phyloP scores from a whole-genome alignment of 257 asterid genomes.

The Penstemon newberryi region DNA sequence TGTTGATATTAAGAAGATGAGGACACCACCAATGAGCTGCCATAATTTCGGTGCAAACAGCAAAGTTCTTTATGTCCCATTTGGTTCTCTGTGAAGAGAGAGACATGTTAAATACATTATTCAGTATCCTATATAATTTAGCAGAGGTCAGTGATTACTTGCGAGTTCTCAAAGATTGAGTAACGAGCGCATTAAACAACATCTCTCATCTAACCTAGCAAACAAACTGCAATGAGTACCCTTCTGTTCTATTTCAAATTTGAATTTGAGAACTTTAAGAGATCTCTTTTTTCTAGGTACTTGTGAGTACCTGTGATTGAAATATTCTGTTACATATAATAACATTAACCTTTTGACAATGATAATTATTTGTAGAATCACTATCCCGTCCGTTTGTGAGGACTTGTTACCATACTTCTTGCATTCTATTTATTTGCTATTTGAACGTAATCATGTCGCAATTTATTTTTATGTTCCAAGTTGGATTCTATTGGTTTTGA shows the following conservation, averaged over 20 bases:
- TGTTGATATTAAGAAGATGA: no score
- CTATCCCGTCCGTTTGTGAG: background rate
- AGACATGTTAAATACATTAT: background rate
- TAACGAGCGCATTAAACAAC: background rate
- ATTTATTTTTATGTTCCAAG: slow-evolving; percentile 12
- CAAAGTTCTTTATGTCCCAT: no score
- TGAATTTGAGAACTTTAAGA: background rate
- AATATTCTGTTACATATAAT: no score
- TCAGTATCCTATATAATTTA: background rate
- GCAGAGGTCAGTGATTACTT: background rate
- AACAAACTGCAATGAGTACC: background rate
- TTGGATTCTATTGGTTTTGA: background rate
- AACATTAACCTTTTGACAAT: no score
- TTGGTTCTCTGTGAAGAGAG: background rate
- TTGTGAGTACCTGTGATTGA: no score
- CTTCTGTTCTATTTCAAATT: background rate
- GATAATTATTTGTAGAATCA: slow-evolving; percentile 6
- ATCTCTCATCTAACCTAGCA: slow-evolving; percentile 4
- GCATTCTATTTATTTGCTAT: slow-evolving; percentile 8
- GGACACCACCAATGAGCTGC: no score
- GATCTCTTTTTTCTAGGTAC: background rate
- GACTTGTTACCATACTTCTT: slow-evolving; percentile 9
- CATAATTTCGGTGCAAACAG: no score
- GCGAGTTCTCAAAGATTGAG: background rate
- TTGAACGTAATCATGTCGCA: slow-evolving; percentile 6